Evolutionary conservation across 805 yeast genomes (phyloP).

Genomic region (Cephaloascus albidus): DNA sequence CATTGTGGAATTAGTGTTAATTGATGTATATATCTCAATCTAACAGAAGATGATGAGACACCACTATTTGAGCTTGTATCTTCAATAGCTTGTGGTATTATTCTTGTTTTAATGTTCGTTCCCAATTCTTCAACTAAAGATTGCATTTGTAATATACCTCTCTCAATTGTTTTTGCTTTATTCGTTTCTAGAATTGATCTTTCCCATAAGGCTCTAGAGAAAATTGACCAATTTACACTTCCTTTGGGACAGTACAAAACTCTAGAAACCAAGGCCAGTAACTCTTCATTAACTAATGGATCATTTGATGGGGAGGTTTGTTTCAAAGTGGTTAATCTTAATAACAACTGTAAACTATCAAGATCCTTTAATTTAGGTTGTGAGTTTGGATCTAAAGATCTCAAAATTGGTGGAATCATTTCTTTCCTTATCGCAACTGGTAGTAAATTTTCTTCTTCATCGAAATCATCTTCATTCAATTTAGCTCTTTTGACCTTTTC

Average conservation of each 20-base stretch:
- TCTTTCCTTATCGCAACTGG: slow-evolving; percentile 57
- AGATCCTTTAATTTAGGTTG: slow-evolving; percentile 67
- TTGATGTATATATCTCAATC: slow-evolving; percentile 64
- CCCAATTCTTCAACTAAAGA: slow-evolving; percentile 86
- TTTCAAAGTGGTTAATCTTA: slow-evolving; percentile 53
- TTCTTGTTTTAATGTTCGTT: slow-evolving; percentile 45
- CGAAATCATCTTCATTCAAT: slow-evolving; percentile 17
- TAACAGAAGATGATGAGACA: slow-evolving; percentile 31
- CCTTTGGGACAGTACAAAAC: slow-evolving; percentile 45
- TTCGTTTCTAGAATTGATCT: slow-evolving; percentile 77
- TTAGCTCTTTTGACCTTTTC: slow-evolving; percentile 31
- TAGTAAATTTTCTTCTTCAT: slow-evolving; percentile 31
- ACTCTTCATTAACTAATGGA: slow-evolving; percentile 70
- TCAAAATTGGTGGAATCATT: slow-evolving; percentile 49
- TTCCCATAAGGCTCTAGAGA: slow-evolving; percentile 81
- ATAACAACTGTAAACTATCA: slow-evolving; percentile 67
- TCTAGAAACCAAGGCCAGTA: slow-evolving; percentile 68
- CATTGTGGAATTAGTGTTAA: slow-evolving; percentile 77
- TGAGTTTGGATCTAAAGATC: slow-evolving; percentile 62
- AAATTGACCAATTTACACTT: slow-evolving; percentile 64
- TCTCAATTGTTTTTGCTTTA: slow-evolving; percentile 79
- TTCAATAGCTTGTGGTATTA: slow-evolving; percentile 36
- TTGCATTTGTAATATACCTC: slow-evolving; percentile 91
- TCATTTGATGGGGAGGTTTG: slow-evolving; percentile 67
- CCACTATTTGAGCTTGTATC: slow-evolving; percentile 12